Conservation (phyloP, 2,329 filamentous ascomycete species). For the Pyricularia pennisetigena region DNA sequence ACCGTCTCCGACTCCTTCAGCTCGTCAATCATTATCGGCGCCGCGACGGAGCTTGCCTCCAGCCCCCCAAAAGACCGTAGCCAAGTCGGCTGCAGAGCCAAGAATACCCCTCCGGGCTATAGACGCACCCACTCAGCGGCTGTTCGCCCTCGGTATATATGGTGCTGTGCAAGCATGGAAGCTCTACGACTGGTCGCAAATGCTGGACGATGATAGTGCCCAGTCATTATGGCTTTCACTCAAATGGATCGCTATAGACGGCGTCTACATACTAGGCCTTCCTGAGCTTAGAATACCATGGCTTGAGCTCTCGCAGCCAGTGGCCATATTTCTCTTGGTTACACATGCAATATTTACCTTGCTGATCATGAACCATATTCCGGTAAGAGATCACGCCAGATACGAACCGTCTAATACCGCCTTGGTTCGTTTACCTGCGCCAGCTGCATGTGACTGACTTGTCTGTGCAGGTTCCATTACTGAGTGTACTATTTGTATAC, state of each 20-base stretch:
- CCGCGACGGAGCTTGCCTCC: conserved; percentile 25
- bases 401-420: background rate
- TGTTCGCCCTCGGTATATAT: conserved; percentile 80
- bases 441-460: background rate
- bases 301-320: conserved; percentile 79
- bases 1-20: conserved; percentile 4
- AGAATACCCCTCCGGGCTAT: conserved; percentile 73
- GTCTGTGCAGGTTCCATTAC: background rate
- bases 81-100: conserved; percentile 34
- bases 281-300: conserved; percentile 88
- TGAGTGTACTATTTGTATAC: conserved; percentile 45
- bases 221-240: conserved; percentile 85
- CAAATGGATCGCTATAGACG: conserved; percentile 89
- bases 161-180: conserved; percentile 69
- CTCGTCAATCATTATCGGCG: conserved; percentile 1
- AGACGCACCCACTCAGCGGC: conserved; percentile 82
- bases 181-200: conserved; percentile 72
- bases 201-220: conserved; percentile 65
- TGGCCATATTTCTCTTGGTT: conserved; percentile 61
- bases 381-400: conserved; percentile 31
- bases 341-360: conserved; percentile 65
- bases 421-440: too few relatives aligned
- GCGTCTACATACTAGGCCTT: conserved; percentile 75
- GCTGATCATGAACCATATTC: conserved; percentile 88
- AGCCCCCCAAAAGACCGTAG: conserved; percentile 31